Base-by-base conservation (phyloP, 495 filamentous ascomycete species). In the Umbilicaria muhlenbergii region DNA sequence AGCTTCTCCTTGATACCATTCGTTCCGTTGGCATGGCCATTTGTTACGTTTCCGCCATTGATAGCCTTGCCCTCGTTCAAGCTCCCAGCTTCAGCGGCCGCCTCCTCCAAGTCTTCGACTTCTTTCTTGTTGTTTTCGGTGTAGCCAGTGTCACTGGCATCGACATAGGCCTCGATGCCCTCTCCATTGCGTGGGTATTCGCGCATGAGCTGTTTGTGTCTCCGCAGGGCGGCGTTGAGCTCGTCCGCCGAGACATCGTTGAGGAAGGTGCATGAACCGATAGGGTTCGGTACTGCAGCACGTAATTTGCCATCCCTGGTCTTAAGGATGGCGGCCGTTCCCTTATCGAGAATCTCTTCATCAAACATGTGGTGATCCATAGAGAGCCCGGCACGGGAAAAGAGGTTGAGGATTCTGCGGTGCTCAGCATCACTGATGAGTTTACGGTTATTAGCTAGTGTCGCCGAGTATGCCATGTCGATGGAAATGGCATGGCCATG, bases 401-500 rank as follows among this genome's bases (percentile, higher is more conserved):
- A 79, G 3, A 80, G 58, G 21, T 58, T 60, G 3, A 80, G 59
- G 11, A 81, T 53, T n/a, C 74, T 59, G 7, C 52, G 50, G 45
- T 78, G 68, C 43, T 78, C 74, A 2, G 51, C 58, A 38, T 71
- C 61, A 24, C 53, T 59, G 19, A 81, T 61, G 1, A 76, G 49
- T 6, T 69, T 66, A 8, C 67, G 65, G 43, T 58, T 55, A 44
- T 70, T 66, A 17, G 75, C 76, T 10, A 80, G 58, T 0, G 75
- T 78, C 2, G 76, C 73, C 10, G 73, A 74, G 52, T 70, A 81
- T 0, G 77, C 77, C 77, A 80, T 80, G 48, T 79, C 77, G 39
- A 80, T 74, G 8, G 68, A 73, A 40, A 81, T 80, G 13, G 77
- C 75, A 48, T 79, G 75, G 1, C 77, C 76, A 50, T 80, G 77